Percentiles rank a stretch among this genome's conserved stretches.
Evolutionary conservation across 192 early-diverging fungal species (phyloP).

Genomic region (Chytriomyces hyalinus): DNA sequence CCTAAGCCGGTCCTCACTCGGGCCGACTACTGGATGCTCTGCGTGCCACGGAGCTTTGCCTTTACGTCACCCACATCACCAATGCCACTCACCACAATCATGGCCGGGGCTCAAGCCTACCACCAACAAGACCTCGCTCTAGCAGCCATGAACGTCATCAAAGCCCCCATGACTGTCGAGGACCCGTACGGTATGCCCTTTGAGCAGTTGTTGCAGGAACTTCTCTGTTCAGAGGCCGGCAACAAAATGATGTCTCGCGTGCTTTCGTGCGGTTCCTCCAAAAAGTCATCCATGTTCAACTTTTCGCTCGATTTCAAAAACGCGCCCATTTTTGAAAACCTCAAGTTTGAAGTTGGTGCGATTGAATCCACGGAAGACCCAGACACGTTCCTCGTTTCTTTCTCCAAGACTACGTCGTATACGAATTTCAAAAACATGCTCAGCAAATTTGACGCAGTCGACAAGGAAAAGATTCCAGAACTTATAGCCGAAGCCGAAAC

Average conservation of each 20-base stretch:
- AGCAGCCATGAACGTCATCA: conserved; percentile 1
- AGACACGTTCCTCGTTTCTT: background rate
- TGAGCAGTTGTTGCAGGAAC: background rate
- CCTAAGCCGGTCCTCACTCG: background rate
- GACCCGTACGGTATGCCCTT: background rate
- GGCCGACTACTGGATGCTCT: background rate
- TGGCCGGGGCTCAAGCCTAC: background rate
- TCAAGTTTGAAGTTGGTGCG: background rate
- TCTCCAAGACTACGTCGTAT: background rate
- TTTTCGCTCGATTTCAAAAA: conserved; percentile 4
- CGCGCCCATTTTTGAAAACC: background rate
- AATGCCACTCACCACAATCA: conserved; percentile 6
- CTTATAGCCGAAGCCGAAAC: background rate
- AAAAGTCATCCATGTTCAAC: conserved; percentile 4
- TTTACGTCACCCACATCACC: background rate
- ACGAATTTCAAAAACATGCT: background rate
- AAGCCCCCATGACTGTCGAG: background rate
- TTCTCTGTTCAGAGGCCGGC: background rate
- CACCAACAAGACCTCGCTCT: conserved; percentile 2
- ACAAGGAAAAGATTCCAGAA: background rate
- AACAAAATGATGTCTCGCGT: conserved; percentile 7
- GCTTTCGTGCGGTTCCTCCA: background rate
- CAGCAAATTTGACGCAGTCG: background rate
- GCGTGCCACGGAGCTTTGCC: background rate
- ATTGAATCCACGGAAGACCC: background rate